phyloP scores from a whole-genome alignment of 371 early-diverging fungal species.

The Choanephora cucurbitarum region DNA sequence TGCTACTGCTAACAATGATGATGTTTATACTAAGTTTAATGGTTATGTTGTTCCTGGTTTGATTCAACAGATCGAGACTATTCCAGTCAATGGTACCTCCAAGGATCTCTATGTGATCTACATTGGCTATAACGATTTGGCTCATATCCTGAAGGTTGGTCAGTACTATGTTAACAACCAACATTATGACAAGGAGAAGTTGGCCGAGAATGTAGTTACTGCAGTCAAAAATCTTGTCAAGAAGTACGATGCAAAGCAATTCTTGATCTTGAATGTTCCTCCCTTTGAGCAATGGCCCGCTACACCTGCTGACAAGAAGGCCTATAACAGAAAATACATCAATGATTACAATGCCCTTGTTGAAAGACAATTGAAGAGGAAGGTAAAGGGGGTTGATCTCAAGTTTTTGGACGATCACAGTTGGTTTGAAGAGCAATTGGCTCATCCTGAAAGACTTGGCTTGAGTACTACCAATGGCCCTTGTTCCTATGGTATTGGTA shows the following conservation, averaged over 20 bases:
- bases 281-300: constrained; percentile 28
- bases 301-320: constrained; percentile 14
- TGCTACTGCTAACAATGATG: constrained; percentile 53
- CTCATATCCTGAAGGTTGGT: constrained; percentile 25
- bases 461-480: constrained; percentile 18
- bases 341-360: constrained; percentile 18
- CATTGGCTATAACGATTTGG: constrained; percentile 32
- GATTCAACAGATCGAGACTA: constrained; percentile 20
- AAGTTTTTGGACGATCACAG: constrained; percentile 23
- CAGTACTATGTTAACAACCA: constrained; percentile 21
- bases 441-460: constrained; percentile 11
- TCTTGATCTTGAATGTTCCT: constrained; percentile 17
- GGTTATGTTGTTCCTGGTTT: constrained; percentile 23
- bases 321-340: constrained; percentile 8
- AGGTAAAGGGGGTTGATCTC: constrained; percentile 9
- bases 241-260: constrained; percentile 22
- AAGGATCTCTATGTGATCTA: constrained; percentile 23
- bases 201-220: constrained; percentile 15
- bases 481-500: constrained; percentile 29
- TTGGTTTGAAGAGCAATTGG: constrained; percentile 13
- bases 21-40: constrained; percentile 18
- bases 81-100: constrained; percentile 12
- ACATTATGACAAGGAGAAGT: constrained; percentile 12
- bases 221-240: constrained; percentile 12
- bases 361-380: constrained; percentile 9